phyloP scores from a whole-genome alignment of 164 flowering plant genomes.

The Litsea cubeba region DNA sequence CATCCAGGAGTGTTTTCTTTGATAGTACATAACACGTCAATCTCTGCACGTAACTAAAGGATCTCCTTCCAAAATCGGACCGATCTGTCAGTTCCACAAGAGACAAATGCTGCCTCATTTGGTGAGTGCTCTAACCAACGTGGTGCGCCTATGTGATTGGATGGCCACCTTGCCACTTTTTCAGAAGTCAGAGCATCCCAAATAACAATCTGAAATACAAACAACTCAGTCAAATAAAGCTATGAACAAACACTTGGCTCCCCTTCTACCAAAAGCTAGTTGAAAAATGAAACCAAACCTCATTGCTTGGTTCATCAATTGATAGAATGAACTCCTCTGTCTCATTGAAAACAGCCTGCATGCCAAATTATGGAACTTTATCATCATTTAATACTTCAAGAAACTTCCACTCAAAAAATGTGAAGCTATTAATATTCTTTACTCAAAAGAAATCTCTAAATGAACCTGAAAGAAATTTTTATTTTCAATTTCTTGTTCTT shows the following conservation, averaged over 20 bases:
- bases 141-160: slow-evolving; percentile 71
- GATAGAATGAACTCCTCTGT: slow-evolving; percentile 78
- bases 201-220: slow-evolving; percentile 52
- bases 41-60: slow-evolving; percentile 13
- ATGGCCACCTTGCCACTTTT: slow-evolving; percentile 70
- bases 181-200: slow-evolving; percentile 84
- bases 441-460: too few species aligned
- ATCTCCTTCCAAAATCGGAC: slow-evolving; percentile 76
- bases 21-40: too few species aligned
- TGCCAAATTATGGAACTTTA: neutral
- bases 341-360: slow-evolving; percentile 82
- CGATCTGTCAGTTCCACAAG: slow-evolving; percentile 79
- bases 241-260: neutral
- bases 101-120: slow-evolving; percentile 59
- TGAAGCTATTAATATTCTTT: neutral
- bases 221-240: slow-evolving; percentile 2
- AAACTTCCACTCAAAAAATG: neutral
- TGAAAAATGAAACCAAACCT: slow-evolving; percentile 33
- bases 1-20: too few species aligned
- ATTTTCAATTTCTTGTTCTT: too few species aligned
- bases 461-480: too few species aligned
- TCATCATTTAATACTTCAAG: neutral
- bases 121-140: slow-evolving; percentile 93
- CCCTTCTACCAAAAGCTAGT: neutral
- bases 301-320: slow-evolving; percentile 74